Percentiles rank a stretch among this genome's conserved stretches.
Conservation (phyloP, 2,329 filamentous ascomycete genomes). For the Aspergillus glaucus region DNA sequence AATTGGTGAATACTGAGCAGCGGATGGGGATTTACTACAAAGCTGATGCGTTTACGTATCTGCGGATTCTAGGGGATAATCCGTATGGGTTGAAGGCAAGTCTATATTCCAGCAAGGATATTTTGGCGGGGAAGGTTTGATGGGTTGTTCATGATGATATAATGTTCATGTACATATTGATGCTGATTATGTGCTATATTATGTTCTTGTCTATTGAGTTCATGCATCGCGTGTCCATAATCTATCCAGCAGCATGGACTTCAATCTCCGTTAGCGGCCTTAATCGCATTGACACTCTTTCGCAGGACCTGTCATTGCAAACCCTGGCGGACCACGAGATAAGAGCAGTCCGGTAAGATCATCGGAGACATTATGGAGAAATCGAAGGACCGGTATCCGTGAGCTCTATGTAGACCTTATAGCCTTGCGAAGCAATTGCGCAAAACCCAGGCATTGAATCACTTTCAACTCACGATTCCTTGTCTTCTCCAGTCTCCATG, state of each 20-base stretch:
- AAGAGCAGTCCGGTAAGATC: no score
- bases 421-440: background rate
- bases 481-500: conserved; percentile 22
- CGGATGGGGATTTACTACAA: conserved; percentile 67
- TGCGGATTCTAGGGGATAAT: conserved; percentile 58
- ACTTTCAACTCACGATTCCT: conserved; percentile 18
- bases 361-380: no score
- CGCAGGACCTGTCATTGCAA: no score
- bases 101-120: conserved; percentile 36
- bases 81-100: conserved; percentile 55
- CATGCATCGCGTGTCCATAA: background rate
- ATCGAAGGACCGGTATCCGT: background rate
- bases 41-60: conserved; percentile 62
- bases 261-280: background rate
- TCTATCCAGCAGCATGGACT: background rate
- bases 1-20: conserved; percentile 44
- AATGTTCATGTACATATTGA: conserved; percentile 1
- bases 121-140: conserved; percentile 25
- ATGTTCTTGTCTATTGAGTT: conserved; percentile 1
- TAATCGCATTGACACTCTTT: no score
- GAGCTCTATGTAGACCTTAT: background rate
- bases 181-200: conserved; percentile 5
- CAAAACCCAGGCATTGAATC: background rate
- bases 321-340: no score
- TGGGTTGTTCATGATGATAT: background rate